Percentiles rank a stretch among this genome's conserved stretches.
phyloP scores from a whole-genome alignment of 306 rosid species.

The Oemleria cerasiformis region DNA sequence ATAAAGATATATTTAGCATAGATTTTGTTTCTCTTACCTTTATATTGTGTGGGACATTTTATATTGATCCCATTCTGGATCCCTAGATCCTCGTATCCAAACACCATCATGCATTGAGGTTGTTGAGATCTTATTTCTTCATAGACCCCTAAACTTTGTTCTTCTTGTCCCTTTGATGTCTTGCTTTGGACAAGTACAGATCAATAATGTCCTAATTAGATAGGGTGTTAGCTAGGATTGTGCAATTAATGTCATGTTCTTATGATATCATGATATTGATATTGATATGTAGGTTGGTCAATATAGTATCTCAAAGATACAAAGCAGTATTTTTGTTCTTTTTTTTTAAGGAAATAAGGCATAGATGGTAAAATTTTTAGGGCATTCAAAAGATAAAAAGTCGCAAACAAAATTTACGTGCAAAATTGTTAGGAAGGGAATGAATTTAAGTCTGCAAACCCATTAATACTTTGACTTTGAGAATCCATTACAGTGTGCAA shows the following conservation, averaged over 20 bases:
- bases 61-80: background rate
- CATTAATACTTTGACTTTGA: no score
- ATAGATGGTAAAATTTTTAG: no score
- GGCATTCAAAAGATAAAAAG: no score
- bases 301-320: no score
- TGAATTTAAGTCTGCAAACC: no score
- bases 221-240: background rate
- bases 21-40: conserved; percentile 14
- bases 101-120: conserved; percentile 22
- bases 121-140: conserved; percentile 9
- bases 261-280: background rate
- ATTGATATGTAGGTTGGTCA: no score
- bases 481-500: no score
- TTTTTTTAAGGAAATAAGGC: no score
- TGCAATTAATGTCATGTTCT: background rate
- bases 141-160: background rate
- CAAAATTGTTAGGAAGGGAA: no score
- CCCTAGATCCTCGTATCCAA: conserved; percentile 20
- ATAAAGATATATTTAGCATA: conserved; percentile 21
- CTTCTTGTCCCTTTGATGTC: conserved; percentile 17
- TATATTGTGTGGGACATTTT: conserved; percentile 18
- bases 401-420: no score
- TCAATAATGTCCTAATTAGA: background rate
- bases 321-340: no score
- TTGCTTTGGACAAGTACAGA: background rate